Evolutionary conservation across 108 stramenopile species (phyloP).

Genomic region (Thalassiosira profunda): DNA sequence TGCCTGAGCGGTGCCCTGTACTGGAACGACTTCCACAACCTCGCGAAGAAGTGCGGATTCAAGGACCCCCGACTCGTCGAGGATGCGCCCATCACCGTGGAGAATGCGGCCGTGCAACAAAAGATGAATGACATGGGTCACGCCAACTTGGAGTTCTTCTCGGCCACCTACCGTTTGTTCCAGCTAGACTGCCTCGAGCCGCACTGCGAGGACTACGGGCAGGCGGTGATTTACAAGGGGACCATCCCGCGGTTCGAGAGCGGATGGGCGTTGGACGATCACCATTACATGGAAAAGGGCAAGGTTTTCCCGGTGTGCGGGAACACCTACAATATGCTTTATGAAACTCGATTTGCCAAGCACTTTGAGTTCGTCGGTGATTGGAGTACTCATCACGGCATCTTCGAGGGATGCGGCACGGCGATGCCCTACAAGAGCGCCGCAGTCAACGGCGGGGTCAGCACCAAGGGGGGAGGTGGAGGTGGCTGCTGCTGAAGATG

Average conservation of each 20-base stretch:
- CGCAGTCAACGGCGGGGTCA: conserved; percentile 1
- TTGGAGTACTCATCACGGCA: conserved; percentile 88
- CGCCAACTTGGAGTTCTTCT: conserved; percentile 89
- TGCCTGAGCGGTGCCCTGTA: conserved; percentile 96
- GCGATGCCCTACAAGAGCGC: conserved; percentile 47
- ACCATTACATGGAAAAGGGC: conserved; percentile 92
- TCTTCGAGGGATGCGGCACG: conserved; percentile 92
- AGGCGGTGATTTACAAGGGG: conserved; percentile 97
- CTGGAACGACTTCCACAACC: conserved; percentile 95
- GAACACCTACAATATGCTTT: conserved; percentile 95
- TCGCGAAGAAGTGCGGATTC: conserved; percentile 90
- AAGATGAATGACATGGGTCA: conserved; percentile 74
- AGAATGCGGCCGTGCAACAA: conserved; percentile 76
- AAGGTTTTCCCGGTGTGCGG: conserved; percentile 95
- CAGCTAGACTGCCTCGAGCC: conserved; percentile 92
- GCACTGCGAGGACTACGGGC: conserved; percentile 97
- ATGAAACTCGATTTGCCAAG: conserved; percentile 77
- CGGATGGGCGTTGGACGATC: conserved; percentile 92
- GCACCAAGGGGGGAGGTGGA: conserved; percentile 29
- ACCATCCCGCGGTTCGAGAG: conserved; percentile 84
- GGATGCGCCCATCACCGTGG: conserved; percentile 90
- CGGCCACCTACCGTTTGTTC: conserved; percentile 95
- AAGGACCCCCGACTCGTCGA: conserved; percentile 92
- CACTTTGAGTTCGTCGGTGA: conserved; percentile 94
- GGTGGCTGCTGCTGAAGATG: conserved; percentile 21